phyloP scores from a whole-genome alignment of 2,329 filamentous ascomycete species.

The Gyromitra esculenta region DNA sequence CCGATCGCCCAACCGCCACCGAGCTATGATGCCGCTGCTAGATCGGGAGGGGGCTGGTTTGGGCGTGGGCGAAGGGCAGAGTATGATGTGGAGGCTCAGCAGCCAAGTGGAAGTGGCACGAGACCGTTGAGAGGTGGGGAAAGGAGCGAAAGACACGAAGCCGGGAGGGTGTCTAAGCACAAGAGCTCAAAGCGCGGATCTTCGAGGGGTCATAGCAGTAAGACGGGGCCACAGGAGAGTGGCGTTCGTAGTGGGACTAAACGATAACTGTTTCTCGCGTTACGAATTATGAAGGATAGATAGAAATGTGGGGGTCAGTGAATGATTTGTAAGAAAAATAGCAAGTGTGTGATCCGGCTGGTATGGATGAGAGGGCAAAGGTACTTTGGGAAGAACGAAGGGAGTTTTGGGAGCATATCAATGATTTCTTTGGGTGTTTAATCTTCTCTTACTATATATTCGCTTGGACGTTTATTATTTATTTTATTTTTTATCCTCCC shows the following conservation, averaged over 20 bases:
- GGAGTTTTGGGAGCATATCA: slow-evolving; percentile 18
- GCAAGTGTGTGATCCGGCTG: slow-evolving; percentile 4
- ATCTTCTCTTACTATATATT: neutral
- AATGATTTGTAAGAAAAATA: neutral
- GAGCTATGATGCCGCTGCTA: neutral
- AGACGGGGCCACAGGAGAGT: slow-evolving; percentile 22
- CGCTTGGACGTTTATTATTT: neutral
- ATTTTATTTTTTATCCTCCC: neutral
- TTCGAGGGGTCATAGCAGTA: slow-evolving; percentile 21
- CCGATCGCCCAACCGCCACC: slow-evolving; percentile 45
- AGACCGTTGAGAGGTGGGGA: slow-evolving; percentile 6
- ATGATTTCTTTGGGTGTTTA: slow-evolving; percentile 18
- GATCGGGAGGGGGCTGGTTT: slow-evolving; percentile 24
- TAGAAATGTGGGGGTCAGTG: neutral
- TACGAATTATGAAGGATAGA: slow-evolving; percentile 12
- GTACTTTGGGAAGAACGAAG: neutral
- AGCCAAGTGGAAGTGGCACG: slow-evolving; percentile 17
- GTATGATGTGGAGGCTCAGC: slow-evolving; percentile 52
- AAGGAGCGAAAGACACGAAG: slow-evolving; percentile 7
- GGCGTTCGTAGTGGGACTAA: neutral
- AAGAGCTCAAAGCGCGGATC: slow-evolving; percentile 24
- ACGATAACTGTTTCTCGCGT: slow-evolving; percentile 16
- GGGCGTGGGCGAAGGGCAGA: slow-evolving; percentile 21
- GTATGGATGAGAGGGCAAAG: neutral
- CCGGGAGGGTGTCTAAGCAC: neutral